These are phyloP conservation scores for Rhizoclosmatium globosum DNA, from an alignment of 192 early-diverging fungal genomes.

Conservation along the genomic window DNA sequence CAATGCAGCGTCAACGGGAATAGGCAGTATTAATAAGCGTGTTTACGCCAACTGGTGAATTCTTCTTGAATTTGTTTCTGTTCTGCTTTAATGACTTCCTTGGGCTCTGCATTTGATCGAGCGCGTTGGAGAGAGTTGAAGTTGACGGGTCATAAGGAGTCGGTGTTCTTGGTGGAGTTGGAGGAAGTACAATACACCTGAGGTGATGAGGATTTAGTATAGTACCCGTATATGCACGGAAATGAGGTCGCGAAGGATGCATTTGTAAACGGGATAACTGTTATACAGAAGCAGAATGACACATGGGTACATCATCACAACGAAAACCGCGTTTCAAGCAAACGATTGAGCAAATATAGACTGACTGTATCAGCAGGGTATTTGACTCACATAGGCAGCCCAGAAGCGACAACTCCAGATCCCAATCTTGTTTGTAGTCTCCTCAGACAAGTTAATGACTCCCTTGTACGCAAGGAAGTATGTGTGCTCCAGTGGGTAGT, in stretches of 20 bases:
- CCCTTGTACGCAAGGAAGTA: constrained; percentile 94
- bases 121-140: constrained; percentile 28
- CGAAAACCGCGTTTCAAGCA: neutral
- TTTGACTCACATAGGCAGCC: constrained; percentile 80
- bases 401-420: constrained; percentile 98
- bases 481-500: constrained; percentile 96
- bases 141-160: constrained; percentile 29
- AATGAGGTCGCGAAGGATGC: neutral
- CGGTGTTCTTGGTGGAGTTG: constrained; percentile 75
- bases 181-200: constrained; percentile 80
- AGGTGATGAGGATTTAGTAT: neutral
- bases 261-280: neutral
- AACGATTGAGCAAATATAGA: neutral
- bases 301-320: neutral
- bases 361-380: too few relatives aligned
- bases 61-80: constrained; percentile 70
- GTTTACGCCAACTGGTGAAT: constrained; percentile 72
- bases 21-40: constrained; percentile 91
- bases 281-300: neutral
- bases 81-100: constrained; percentile 35
- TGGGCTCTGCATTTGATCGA: constrained; percentile 16
- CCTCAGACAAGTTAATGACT: constrained; percentile 77
- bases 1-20: constrained; percentile 91
- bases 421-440: constrained; percentile 76
- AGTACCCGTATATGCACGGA: neutral